Conservation (phyloP, 352 stramenopile species). For the Globisporangium megalacanthum region DNA sequence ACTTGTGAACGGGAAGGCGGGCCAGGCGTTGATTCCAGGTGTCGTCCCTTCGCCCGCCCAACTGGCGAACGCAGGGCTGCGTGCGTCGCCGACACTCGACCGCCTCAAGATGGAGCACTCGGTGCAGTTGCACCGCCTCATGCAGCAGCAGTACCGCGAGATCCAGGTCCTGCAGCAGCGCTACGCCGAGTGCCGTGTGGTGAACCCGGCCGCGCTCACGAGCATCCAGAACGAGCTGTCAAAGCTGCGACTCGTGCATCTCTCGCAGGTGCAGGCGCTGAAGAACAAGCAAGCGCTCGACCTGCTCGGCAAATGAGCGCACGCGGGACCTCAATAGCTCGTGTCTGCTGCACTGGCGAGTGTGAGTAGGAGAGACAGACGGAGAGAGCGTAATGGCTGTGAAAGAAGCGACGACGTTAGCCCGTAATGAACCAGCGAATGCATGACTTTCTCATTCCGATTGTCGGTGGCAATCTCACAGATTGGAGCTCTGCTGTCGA, state of each 20-base stretch:
- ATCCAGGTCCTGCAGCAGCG: constrained; percentile 83
- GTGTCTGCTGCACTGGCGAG: background rate
- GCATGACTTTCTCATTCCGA: background rate
- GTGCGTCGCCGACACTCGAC: constrained; percentile 32
- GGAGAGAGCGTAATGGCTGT: background rate
- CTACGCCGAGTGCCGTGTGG: constrained; percentile 69
- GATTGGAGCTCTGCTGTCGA: no score
- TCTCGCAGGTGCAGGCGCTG: constrained; percentile 81
- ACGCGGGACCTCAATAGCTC: background rate
- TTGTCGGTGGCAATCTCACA: no score
- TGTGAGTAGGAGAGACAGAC: background rate
- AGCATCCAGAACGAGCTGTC: constrained; percentile 82
- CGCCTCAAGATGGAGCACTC: constrained; percentile 85
- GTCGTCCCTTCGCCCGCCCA: constrained; percentile 13
- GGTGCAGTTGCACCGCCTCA: constrained; percentile 80
- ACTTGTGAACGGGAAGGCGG: constrained; percentile 28
- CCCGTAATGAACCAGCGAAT: constrained; percentile 2
- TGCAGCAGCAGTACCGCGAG: constrained; percentile 85
- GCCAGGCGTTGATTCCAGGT: constrained; percentile 23
- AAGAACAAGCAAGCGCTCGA: constrained; percentile 83
- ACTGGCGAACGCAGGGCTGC: constrained; percentile 16
- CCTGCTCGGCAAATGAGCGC: constrained; percentile 54
- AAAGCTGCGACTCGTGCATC: constrained; percentile 77
- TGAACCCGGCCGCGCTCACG: constrained; percentile 65
- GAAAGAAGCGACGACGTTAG: no score